These are phyloP conservation scores for Penicillium longicatenatum DNA, from an alignment of 495 filamentous ascomycete species.

Conservation along the genomic window DNA sequence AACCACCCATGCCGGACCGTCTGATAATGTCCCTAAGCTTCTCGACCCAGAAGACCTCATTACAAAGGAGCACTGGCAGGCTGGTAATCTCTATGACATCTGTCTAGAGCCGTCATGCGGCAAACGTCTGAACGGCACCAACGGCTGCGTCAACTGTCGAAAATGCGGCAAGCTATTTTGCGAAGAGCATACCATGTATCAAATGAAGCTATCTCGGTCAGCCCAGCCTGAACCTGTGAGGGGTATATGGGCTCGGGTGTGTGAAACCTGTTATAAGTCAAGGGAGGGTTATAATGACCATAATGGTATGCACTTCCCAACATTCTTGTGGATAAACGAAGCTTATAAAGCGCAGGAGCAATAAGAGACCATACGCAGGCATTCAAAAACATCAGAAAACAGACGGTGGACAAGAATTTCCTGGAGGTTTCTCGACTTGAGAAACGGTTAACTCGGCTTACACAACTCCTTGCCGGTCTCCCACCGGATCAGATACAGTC, in stretches of 20 bases:
- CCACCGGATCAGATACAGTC: slow-evolving; percentile 59
- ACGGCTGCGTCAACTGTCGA: slow-evolving; percentile 87
- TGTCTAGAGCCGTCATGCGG: slow-evolving; percentile 90
- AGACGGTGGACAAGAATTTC: slow-evolving; percentile 77
- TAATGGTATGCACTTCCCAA: slow-evolving; percentile 46
- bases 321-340: not conserved
- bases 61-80: slow-evolving; percentile 86
- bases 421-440: slow-evolving; percentile 88
- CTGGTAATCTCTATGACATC: slow-evolving; percentile 65
- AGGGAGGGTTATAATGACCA: slow-evolving; percentile 95
- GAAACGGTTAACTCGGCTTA: slow-evolving; percentile 87
- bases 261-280: slow-evolving; percentile 97
- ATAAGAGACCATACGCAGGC: slow-evolving; percentile 66
- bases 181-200: slow-evolving; percentile 98
- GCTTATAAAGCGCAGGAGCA: slow-evolving; percentile 44
- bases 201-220: slow-evolving; percentile 93
- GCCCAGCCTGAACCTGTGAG: slow-evolving; percentile 90
- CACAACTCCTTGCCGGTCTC: slow-evolving; percentile 73
- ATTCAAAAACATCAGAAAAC: slow-evolving; percentile 69
- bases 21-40: slow-evolving; percentile 36
- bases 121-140: slow-evolving; percentile 71
- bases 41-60: slow-evolving; percentile 87
- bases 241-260: slow-evolving; percentile 92
- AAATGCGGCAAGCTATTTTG: slow-evolving; percentile 93
- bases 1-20: slow-evolving; percentile 26